A percentile compares a stretch with the other conserved stretches of the same genome.
These are phyloP conservation scores for Xylaria flabelliformis DNA, from an alignment of 495 filamentous ascomycete genomes.

Conservation along the genomic window DNA sequence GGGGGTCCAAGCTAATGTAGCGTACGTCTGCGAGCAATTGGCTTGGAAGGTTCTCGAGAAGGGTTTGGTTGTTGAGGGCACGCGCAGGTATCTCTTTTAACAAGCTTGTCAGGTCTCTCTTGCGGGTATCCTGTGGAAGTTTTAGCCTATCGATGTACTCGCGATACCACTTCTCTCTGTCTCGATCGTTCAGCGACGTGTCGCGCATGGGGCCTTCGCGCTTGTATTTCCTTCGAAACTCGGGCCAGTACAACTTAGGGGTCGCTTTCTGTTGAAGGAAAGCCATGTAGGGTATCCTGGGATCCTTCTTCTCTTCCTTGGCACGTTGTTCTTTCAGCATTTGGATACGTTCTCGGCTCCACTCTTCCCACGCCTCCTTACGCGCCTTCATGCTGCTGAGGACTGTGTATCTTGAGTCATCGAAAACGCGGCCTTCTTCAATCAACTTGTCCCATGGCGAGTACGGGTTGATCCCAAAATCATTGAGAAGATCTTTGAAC, in stretches of 20 bases:
- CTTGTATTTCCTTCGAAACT: slow-evolving; percentile 90
- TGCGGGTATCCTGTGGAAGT: slow-evolving; percentile 72
- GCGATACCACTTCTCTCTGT: slow-evolving; percentile 88
- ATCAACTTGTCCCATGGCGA: slow-evolving; percentile 88
- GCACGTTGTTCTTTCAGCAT: slow-evolving; percentile 72
- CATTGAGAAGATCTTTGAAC: slow-evolving; percentile 86
- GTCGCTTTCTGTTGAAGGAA: slow-evolving; percentile 83
- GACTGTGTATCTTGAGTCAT: slow-evolving; percentile 85
- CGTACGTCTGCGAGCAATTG: slow-evolving; percentile 75
- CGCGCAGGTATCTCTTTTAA: slow-evolving; percentile 72
- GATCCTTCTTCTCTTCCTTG: slow-evolving; percentile 82
- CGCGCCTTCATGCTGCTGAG: slow-evolving; percentile 80
- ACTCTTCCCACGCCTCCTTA: slow-evolving; percentile 80
- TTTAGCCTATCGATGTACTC: slow-evolving; percentile 84
- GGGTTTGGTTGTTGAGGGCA: slow-evolving; percentile 69
- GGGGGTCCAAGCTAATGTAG: slow-evolving; percentile 77
- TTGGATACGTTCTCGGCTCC: slow-evolving; percentile 76
- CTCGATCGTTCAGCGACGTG: slow-evolving; percentile 76
- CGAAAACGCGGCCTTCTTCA: slow-evolving; percentile 79
- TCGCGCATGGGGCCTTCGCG: slow-evolving; percentile 84
- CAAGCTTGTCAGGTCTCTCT: slow-evolving; percentile 78
- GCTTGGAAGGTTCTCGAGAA: slow-evolving; percentile 68
- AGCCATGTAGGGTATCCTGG: slow-evolving; percentile 79
- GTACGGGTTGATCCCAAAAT: slow-evolving; percentile 84
- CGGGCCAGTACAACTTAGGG: slow-evolving; percentile 93